Base-by-base conservation (phyloP, 345 rosid species). In the Gossypium rotundifolium region DNA sequence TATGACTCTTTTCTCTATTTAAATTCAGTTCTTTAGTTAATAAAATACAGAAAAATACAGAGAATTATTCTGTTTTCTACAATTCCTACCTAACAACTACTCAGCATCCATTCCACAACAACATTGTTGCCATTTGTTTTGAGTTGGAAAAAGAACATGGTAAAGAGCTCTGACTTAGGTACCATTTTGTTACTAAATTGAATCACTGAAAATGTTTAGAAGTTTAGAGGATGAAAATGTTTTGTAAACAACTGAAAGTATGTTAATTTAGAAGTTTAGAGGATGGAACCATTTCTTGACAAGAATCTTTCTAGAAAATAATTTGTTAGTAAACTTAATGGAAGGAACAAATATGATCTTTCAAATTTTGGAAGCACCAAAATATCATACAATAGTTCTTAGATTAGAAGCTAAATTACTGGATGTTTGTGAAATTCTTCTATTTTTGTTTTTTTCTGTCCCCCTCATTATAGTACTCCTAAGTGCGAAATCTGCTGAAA, bases 251-350 rank as follows among this genome's bases (percentile, higher is more conserved):
- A 27, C n/a, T 27, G 20, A 27, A 27, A 69, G 27, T 14, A 51
- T 55, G 27, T 49, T 49, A 49, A 17, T 49, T 69, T 48, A 14
- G 58, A 68, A 22, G 22, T 68, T 69, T 69, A 69, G 60, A 51
- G 72, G 69, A 64, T 64, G 51, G 25, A 64, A 40, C 69, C 51
- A 40, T 40, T 64, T 64, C 49, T 17, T n/a, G 51, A 40, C 27
- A 1, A 40, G 49, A 64, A 64, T 40, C 16, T 40, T 40, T 64
- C 3, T 40, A 64, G 51, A 40, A 10, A 40, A 10, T 4, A 64
- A 64, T 64, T n/a, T n/a, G 25, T 64, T 64, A 40, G 49, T n/a
- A 64, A 64, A 64, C 49, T 40, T 40, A 64, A 64, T n/a, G 22
- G 9, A 40, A 63, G 45, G 40, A 22, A 14, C 55, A 46, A 45